Evolutionary conservation across 768 basidiomycete species (phyloP).

Genomic region (Cystofilobasidium bisporidii): DNA sequence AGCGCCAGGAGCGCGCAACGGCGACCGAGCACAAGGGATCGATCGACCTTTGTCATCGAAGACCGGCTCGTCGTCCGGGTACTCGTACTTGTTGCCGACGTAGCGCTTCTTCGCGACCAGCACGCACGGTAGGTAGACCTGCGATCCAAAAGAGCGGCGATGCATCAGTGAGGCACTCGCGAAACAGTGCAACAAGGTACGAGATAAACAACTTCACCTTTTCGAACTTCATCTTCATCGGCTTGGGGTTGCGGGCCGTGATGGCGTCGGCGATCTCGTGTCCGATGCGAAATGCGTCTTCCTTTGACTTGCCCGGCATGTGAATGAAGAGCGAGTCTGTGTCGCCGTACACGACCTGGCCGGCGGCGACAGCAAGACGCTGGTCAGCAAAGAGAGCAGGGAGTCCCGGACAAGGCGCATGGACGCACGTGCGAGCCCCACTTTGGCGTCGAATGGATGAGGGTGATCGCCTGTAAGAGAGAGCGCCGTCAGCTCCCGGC

Average conservation of each 20-base stretch:
- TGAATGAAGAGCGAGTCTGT: constrained; percentile 93
- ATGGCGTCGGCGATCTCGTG: constrained; percentile 83
- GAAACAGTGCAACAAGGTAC: too few species aligned
- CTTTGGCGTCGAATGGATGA: constrained; percentile 63
- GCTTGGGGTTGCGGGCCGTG: constrained; percentile 75
- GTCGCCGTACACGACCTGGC: constrained; percentile 81
- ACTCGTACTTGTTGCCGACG: constrained; percentile 92
- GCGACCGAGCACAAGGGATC: not conserved
- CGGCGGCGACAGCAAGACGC: not conserved
- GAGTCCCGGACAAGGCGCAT: too few species aligned
- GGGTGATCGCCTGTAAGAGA: constrained; percentile 58
- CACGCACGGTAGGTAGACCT: constrained; percentile 91
- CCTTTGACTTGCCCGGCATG: constrained; percentile 79
- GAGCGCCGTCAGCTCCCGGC: too few species aligned
- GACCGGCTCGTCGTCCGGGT: constrained; percentile 65
- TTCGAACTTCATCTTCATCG: constrained; percentile 94
- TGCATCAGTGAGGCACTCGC: not conserved
- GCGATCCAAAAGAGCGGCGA: not conserved
- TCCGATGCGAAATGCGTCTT: constrained; percentile 86
- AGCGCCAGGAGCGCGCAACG: too few species aligned
- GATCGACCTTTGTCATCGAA: constrained; percentile 75
- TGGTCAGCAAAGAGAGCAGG: not conserved
- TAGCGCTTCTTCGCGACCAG: constrained; percentile 98
- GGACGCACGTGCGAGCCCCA: constrained; percentile 62
- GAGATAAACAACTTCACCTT: too few species aligned